A percentile compares a stretch with the other conserved stretches of the same genome.
These are phyloP conservation scores for Eimeria praecox DNA, from an alignment of 169 alveolate species.

Conservation along the genomic window DNA sequence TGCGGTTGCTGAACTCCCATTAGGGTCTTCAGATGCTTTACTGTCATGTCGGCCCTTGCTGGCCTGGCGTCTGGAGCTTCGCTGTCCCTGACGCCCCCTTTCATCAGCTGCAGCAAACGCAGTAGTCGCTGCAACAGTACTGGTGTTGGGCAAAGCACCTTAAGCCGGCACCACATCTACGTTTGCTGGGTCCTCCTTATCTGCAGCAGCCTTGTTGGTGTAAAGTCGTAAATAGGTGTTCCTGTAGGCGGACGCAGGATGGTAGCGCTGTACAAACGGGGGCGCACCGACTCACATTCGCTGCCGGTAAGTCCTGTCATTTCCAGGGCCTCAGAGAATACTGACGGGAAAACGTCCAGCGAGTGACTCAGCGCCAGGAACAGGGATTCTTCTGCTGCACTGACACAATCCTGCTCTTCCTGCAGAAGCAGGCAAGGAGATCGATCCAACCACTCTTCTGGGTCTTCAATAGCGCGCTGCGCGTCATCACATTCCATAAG, in stretches of 20 bases:
- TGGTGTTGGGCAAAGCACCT: background rate
- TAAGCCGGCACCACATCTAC: background rate
- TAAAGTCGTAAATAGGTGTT: background rate
- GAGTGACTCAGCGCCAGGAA: background rate
- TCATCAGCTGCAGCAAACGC: constrained; percentile 38
- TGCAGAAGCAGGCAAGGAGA: background rate
- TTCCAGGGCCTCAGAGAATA: constrained; percentile 46
- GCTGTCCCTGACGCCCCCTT: constrained; percentile 48
- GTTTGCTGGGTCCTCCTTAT: background rate
- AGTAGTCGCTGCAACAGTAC: background rate
- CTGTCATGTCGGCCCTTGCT: constrained; percentile 68
- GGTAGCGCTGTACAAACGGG: background rate
- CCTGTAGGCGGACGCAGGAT: too few species aligned
- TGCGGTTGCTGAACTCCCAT: constrained; percentile 36
- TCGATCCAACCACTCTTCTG: background rate
- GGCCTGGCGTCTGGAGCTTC: constrained; percentile 19
- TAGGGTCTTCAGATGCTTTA: constrained; percentile 25
- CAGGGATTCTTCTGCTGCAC: constrained; percentile 46
- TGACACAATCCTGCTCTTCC: background rate
- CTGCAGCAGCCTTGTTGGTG: background rate
- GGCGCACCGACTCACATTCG: background rate
- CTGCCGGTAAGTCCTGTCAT: constrained; percentile 21
- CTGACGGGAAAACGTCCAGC: constrained; percentile 13
- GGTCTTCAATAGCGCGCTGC: background rate
- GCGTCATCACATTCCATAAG: constrained; percentile 22